Evolutionary conservation across 768 basidiomycete species (phyloP).

Genomic region (Tulasnella sp.): DNA sequence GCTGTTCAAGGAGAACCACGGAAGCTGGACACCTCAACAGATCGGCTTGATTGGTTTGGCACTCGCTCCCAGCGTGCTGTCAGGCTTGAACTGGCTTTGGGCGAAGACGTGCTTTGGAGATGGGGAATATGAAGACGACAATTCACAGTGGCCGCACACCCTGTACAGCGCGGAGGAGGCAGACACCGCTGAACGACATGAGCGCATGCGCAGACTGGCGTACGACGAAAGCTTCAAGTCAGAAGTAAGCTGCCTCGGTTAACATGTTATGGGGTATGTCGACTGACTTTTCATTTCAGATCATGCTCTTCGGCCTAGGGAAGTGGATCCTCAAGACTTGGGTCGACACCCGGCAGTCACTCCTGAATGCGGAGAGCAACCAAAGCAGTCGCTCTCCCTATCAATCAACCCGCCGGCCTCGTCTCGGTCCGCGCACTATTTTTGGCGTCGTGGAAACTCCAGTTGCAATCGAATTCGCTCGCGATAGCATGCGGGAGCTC

Average conservation of each 20-base stretch:
- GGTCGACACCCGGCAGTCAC: slow-evolving; percentile 62
- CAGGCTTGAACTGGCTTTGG: slow-evolving; percentile 29
- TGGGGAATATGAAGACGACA: not conserved
- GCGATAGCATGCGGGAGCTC: slow-evolving; percentile 20
- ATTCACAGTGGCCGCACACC: slow-evolving; percentile 51
- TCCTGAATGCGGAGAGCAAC: not conserved
- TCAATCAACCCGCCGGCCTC: not conserved
- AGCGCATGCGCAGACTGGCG: slow-evolving; percentile 73
- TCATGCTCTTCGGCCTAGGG: slow-evolving; percentile 78
- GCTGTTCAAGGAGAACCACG: slow-evolving; percentile 1
- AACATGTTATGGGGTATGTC: not conserved
- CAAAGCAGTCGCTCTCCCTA: not conserved
- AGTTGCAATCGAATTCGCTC: slow-evolving; percentile 20
- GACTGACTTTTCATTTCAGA: slow-evolving; percentile 44
- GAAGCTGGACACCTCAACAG: not conserved
- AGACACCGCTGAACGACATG: slow-evolving; percentile 68
- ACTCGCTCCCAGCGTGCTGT: slow-evolving; percentile 34
- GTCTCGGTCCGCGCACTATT: not conserved
- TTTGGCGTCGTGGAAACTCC: slow-evolving; percentile 17
- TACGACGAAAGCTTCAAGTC: slow-evolving; percentile 77
- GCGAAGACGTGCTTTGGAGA: not conserved
- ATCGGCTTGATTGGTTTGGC: slow-evolving; percentile 35
- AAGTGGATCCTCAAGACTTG: slow-evolving; percentile 84
- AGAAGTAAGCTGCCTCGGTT: slow-evolving; percentile 41
- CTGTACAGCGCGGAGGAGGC: slow-evolving; percentile 60